Evolutionary conservation across 257 asterid species (phyloP), one percentile per base, ranked within the genome.

Genomic region (Gentiana straminea): DNA sequence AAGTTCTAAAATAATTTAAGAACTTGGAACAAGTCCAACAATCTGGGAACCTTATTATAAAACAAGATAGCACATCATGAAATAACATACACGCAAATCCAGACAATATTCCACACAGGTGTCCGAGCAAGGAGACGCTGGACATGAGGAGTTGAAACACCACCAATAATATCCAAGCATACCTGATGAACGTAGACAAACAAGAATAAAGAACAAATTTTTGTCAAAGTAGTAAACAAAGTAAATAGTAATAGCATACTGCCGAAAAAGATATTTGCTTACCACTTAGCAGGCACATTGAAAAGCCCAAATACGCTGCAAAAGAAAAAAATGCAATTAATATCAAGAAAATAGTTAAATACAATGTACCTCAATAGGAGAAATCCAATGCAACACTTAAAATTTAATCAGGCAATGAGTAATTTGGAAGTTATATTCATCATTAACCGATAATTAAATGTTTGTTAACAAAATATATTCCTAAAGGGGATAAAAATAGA

Each of bases 231-330:
- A 50, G 9, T 12, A 24, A 57, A 33, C 33, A 38, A 33, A 59
- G 66, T 54, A 63, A 13, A 36, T 50, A 47, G 60, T 46, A 33
- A 58, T 59, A 51, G 7, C 4, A 15, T 2, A 50, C 33, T 36
- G 49, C 50, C 34, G 55, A 56, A 35, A 55, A 15, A 61, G 51
- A 36, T 46, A 57, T 67, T 33, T 49, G 71, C 78, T 73, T 64
- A 92, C 91, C 82, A 92, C 78, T 85, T 77, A 38, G 98, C 93
- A 49, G 98, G 97, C 72, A 92, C 95, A 60, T 85, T 83, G 65
- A 92, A 88, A 51, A 92, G 94, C 55, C 98, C 98, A 77, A 92
- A 85, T 67, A 92, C 80, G 69, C 95, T 92, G 95, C 83, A 76
- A 59, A 68, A 45, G 56, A 49, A 59, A 64, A 55, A 24, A 32